These are phyloP conservation scores for Mycena chlorophos DNA, from an alignment of 768 basidiomycete genomes.

Conservation along the genomic window DNA sequence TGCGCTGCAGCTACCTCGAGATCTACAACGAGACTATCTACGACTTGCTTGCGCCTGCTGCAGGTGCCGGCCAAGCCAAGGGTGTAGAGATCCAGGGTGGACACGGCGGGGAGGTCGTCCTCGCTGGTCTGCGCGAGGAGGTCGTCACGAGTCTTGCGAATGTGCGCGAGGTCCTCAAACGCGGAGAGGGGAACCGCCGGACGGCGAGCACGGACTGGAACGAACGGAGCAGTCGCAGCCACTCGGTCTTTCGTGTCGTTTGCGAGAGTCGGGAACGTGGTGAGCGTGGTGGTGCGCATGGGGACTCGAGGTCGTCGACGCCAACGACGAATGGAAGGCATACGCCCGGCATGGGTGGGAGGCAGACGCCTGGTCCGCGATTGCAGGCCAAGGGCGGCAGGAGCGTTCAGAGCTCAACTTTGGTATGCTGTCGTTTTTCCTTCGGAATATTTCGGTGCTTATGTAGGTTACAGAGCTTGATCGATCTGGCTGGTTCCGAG, in stretches of 20 bases:
- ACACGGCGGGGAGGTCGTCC: constrained; percentile 55
- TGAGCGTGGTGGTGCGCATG: constrained; percentile 33
- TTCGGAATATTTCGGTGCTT: constrained; percentile 8
- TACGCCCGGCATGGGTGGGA: constrained; percentile 31
- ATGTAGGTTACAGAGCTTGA: constrained; percentile 64
- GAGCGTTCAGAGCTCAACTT: constrained; percentile 74
- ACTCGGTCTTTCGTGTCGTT: constrained; percentile 91
- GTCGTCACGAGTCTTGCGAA: constrained; percentile 89
- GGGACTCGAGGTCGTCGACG: constrained; percentile 41
- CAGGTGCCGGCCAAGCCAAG: constrained; percentile 45
- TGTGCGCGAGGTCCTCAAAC: constrained; percentile 79
- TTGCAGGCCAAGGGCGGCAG: constrained; percentile 77
- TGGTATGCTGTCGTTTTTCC: constrained; percentile 45
- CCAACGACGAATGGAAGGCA: constrained; percentile 29
- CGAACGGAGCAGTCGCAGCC: constrained; percentile 89
- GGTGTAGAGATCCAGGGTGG: constrained; percentile 77
- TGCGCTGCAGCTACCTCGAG: constrained; percentile 94
- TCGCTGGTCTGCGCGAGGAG: constrained; percentile 83
- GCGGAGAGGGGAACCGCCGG: constrained; percentile 84
- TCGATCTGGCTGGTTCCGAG: constrained; percentile 96
- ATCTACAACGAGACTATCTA: constrained; percentile 94
- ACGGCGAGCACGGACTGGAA: constrained; percentile 99
- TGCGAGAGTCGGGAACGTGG: constrained; percentile 82
- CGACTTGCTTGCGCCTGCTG: constrained; percentile 78
- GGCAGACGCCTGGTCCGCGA: constrained; percentile 49